phyloP scores from a whole-genome alignment of 257 asterid species.

The Coffea canephora region DNA sequence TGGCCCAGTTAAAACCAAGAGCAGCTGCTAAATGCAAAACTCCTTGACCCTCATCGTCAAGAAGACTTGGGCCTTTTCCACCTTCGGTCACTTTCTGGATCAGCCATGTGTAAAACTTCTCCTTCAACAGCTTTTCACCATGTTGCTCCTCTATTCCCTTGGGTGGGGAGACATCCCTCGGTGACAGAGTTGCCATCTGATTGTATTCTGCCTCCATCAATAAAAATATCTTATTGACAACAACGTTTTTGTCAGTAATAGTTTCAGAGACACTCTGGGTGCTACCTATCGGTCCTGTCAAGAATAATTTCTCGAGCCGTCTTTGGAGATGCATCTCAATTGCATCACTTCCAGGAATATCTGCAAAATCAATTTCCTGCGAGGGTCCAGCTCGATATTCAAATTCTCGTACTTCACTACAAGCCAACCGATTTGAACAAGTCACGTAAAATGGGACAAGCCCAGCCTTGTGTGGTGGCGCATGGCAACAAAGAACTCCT shows the following conservation, averaged over 20 bases:
- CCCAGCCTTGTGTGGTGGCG: constrained; percentile 69
- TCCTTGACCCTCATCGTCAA: constrained; percentile 83
- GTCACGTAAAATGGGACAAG: constrained; percentile 71
- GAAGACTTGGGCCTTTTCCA: constrained; percentile 50
- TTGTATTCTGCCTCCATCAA: constrained; percentile 60
- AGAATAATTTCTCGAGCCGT: constrained; percentile 55
- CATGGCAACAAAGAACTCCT: constrained; percentile 66
- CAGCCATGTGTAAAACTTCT: constrained; percentile 72
- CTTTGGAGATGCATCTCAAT: constrained; percentile 46
- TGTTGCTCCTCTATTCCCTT: constrained; percentile 44
- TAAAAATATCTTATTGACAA: constrained; percentile 39
- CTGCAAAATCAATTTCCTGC: constrained; percentile 26
- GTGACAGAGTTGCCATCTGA: constrained; percentile 33
- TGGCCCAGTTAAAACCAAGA: constrained; percentile 90
- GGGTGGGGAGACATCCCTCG: constrained; percentile 31
- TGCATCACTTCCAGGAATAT: constrained; percentile 31
- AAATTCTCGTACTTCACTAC: constrained; percentile 86
- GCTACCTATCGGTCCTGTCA: constrained; percentile 30
- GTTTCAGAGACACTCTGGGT: constrained; percentile 29
- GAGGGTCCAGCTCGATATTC: constrained; percentile 52
- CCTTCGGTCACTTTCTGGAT: constrained; percentile 55
- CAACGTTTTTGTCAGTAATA: constrained; percentile 35
- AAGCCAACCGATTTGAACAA: constrained; percentile 75
- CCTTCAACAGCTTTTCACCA: constrained; percentile 54
- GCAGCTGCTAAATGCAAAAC: constrained; percentile 93